Percentiles rank a stretch among this genome's conserved stretches.
Conservation (phyloP, 345 rosid species). For the Firmiana major region DNA sequence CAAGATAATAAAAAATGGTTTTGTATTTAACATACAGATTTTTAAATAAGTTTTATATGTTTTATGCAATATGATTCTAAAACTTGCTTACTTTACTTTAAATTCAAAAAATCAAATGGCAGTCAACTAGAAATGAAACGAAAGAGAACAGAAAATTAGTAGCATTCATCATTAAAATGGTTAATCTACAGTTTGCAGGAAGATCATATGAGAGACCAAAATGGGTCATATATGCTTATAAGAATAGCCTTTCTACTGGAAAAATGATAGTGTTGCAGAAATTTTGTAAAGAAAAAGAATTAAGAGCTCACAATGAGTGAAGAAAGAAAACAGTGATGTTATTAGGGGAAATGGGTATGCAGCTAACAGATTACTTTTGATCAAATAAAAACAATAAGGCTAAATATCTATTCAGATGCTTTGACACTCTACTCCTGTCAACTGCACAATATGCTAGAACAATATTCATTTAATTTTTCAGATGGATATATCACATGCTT, state of each 20-base stretch:
- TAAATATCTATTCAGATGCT: too few relatives aligned
- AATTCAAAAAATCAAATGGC: not conserved
- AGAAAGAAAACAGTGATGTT: not conserved
- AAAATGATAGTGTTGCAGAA: not conserved
- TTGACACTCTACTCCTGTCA: too few relatives aligned
- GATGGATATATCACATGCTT: too few relatives aligned
- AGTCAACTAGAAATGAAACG: not conserved
- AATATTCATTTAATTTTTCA: too few relatives aligned
- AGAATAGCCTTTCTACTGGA: not conserved
- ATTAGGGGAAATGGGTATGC: not conserved
- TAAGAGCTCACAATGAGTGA: not conserved
- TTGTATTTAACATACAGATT: too few relatives aligned
- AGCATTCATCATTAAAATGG: not conserved
- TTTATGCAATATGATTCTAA: too few relatives aligned
- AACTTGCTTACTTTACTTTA: too few relatives aligned
- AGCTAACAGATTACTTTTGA: too few relatives aligned
- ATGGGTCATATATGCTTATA: not conserved
- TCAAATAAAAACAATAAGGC: too few relatives aligned
- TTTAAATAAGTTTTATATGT: too few relatives aligned
- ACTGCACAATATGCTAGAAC: too few relatives aligned
- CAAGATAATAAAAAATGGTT: too few relatives aligned
- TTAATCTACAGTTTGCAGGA: not conserved
- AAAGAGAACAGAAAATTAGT: not conserved
- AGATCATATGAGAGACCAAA: not conserved
- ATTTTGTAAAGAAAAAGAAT: not conserved